Evolutionary conservation across 2,329 filamentous ascomycete genomes (phyloP).

Genomic region (Diplodia scrobiculata): DNA sequence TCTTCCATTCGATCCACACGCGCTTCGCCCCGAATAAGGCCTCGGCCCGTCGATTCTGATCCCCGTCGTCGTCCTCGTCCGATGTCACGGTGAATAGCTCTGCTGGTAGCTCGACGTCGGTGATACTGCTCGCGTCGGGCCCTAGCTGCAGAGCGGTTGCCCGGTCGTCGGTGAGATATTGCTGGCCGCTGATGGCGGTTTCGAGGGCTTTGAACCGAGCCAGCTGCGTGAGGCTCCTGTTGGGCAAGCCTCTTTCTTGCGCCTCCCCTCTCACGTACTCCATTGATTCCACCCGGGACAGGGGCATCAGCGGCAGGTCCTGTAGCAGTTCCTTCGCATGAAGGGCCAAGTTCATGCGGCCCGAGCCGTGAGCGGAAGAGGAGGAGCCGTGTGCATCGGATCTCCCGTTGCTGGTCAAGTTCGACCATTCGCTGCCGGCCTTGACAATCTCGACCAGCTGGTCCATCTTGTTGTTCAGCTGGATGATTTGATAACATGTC

Average conservation of each 20-base stretch:
- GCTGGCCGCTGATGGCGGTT: conserved; percentile 39
- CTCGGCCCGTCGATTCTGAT: conserved; percentile 37
- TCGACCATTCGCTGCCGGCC: conserved; percentile 33
- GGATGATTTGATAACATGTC: conserved; percentile 44
- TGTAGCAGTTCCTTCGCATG: conserved; percentile 31
- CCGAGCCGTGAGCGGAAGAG: conserved; percentile 29
- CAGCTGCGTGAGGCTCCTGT: conserved; percentile 37
- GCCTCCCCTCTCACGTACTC: conserved; percentile 16
- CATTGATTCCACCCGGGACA: conserved; percentile 30
- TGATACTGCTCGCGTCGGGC: conserved; percentile 33
- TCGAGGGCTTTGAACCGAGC: conserved; percentile 45
- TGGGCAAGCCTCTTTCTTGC: neutral
- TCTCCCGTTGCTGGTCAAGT: conserved; percentile 1
- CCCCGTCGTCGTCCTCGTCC: conserved; percentile 31
- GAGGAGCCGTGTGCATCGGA: neutral
- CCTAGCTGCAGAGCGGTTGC: conserved; percentile 35
- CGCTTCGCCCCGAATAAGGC: conserved; percentile 34
- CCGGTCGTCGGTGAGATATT: conserved; percentile 36
- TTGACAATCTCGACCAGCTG: conserved; percentile 43
- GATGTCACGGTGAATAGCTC: conserved; percentile 33
- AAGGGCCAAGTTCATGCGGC: neutral
- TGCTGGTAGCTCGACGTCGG: conserved; percentile 34
- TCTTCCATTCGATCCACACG: conserved; percentile 47
- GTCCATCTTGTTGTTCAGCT: conserved; percentile 42
- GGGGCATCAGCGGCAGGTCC: conserved; percentile 31